These are phyloP conservation scores for Letharia lupina DNA, from an alignment of 495 filamentous ascomycete species.

Conservation along the genomic window DNA sequence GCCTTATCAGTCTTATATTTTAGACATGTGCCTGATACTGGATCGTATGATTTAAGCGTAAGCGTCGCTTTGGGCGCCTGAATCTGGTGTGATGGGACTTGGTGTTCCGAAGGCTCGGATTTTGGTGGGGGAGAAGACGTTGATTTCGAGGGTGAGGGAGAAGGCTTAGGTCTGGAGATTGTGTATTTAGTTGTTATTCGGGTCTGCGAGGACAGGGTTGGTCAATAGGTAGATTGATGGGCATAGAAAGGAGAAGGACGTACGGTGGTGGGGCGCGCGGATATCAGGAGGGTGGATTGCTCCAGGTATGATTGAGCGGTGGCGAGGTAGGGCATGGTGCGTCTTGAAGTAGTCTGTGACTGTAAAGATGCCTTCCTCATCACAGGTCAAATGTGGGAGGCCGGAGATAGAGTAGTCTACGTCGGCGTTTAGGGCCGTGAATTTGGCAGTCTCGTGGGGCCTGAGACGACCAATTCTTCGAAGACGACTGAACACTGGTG, in stretches of 20 bases:
- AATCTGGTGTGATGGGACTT: constrained; percentile 28
- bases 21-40: constrained; percentile 65
- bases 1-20: constrained; percentile 88
- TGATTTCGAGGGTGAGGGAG: constrained; percentile 27
- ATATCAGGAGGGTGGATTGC: constrained; percentile 52
- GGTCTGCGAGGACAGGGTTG: constrained; percentile 46
- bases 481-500: too few species aligned
- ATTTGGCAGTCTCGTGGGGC: not conserved
- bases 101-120: constrained; percentile 17
- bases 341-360: not conserved
- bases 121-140: constrained; percentile 14
- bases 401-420: constrained; percentile 6
- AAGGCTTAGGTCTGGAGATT: constrained; percentile 40
- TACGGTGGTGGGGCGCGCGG: constrained; percentile 58
- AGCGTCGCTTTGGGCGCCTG: constrained; percentile 51
- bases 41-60: constrained; percentile 84
- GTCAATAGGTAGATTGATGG: constrained; percentile 15
- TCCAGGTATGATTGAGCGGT: constrained; percentile 56
- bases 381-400: not conserved
- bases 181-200: constrained; percentile 79
- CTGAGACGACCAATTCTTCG: too few species aligned
- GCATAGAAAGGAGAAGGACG: constrained; percentile 19
- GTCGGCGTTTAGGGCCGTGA: constrained; percentile 1
- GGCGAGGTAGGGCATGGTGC: constrained; percentile 51
- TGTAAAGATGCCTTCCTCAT: not conserved